Percentiles rank a stretch among this genome's conserved stretches.
These are phyloP conservation scores for Meyerozyma elateridarum DNA, from an alignment of 1,139 yeast species.

Conservation along the genomic window DNA sequence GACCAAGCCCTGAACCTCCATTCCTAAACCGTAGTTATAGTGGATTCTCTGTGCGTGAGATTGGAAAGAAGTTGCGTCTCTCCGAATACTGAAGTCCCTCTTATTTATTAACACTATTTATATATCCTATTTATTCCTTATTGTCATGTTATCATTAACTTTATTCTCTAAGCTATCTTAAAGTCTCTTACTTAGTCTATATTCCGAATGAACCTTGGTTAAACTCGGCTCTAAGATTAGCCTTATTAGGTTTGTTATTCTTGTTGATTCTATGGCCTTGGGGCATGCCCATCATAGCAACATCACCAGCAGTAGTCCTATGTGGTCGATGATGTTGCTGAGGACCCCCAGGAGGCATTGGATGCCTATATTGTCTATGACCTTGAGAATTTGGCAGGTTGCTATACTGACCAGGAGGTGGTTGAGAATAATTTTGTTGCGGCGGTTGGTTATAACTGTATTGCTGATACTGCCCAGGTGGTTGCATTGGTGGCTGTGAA, in stretches of 20 bases:
- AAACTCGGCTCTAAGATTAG: slow-evolving; percentile 39
- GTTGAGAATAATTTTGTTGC: slow-evolving; percentile 8
- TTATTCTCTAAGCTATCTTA: background rate
- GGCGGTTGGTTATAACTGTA: slow-evolving; percentile 8
- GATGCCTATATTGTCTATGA: no score
- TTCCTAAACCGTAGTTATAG: slow-evolving; percentile 39
- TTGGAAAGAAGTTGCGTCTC: slow-evolving; percentile 68
- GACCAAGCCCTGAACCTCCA: slow-evolving; percentile 67
- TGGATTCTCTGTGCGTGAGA: slow-evolving; percentile 53
- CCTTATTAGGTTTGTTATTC: slow-evolving; percentile 33
- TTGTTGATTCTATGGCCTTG: slow-evolving; percentile 30
- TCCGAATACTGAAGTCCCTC: slow-evolving; percentile 55
- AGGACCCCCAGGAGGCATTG: slow-evolving; percentile 6
- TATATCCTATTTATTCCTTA: slow-evolving; percentile 1
- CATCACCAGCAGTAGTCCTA: slow-evolving; percentile 24
- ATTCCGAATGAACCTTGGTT: slow-evolving; percentile 41
- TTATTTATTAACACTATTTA: background rate
- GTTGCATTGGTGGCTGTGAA: slow-evolving; percentile 8
- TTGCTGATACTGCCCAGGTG: slow-evolving; percentile 9
- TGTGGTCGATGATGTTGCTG: slow-evolving; percentile 6
- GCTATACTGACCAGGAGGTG: slow-evolving; percentile 5
- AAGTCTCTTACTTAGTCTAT: slow-evolving; percentile 10
- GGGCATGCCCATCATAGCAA: slow-evolving; percentile 38
- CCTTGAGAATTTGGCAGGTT: no score
- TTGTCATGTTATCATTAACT: background rate